Evolutionary conservation across 345 rosid genomes (phyloP).

Genomic region (Salix koriyanagi): DNA sequence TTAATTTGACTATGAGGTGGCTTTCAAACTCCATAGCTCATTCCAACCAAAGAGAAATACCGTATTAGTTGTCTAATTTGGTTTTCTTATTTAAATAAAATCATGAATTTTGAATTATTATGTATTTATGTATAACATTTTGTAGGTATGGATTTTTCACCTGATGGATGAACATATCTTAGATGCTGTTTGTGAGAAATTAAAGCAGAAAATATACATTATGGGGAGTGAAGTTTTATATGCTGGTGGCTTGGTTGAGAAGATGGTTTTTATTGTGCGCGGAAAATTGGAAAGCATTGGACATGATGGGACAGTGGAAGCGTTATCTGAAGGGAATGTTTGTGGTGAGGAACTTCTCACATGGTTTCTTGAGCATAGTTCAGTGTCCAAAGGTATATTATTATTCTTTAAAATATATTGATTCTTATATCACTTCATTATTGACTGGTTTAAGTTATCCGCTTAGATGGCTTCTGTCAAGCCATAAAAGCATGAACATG

Average conservation of each 20-base stretch:
- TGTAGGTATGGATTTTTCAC: slow-evolving; percentile 71
- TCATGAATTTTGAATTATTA: not conserved
- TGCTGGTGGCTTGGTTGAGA: slow-evolving; percentile 56
- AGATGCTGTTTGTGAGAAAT: slow-evolving; percentile 70
- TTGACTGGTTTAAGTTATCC: not conserved
- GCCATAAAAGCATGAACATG: not conserved
- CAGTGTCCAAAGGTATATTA: slow-evolving; percentile 48
- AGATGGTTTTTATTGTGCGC: slow-evolving; percentile 83
- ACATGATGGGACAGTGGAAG: slow-evolving; percentile 41
- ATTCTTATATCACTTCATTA: not conserved
- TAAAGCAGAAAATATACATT: slow-evolving; percentile 67
- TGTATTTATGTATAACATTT: not conserved
- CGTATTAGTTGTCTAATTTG: no score
- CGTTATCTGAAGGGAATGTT: slow-evolving; percentile 65
- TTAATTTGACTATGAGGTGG: not conserved
- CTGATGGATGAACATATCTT: slow-evolving; percentile 64
- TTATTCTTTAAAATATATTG: not conserved
- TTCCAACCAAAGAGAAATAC: not conserved
- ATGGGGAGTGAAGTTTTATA: slow-evolving; percentile 53
- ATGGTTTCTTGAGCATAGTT: slow-evolving; percentile 84
- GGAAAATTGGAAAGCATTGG: slow-evolving; percentile 71
- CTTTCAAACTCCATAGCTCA: not conserved
- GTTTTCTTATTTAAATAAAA: not conserved
- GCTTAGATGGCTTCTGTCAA: not conserved
- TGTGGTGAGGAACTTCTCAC: slow-evolving; percentile 90